Conservation (phyloP, 495 filamentous ascomycete species). For the Talaromyces nanjingensis region DNA sequence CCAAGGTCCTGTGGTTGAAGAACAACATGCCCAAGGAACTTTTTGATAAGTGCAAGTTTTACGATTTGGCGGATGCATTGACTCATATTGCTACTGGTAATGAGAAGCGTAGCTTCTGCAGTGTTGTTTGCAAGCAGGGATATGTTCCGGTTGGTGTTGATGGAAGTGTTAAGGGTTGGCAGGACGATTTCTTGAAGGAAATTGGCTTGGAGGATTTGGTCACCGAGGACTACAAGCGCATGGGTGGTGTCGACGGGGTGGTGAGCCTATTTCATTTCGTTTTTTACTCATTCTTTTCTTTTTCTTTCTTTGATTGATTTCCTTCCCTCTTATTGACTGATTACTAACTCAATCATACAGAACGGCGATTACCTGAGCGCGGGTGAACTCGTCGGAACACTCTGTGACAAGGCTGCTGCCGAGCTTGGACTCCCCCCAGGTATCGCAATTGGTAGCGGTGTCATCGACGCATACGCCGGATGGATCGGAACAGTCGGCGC, state of each 20-base stretch:
- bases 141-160: conserved; percentile 93
- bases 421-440: conserved; percentile 83
- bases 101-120: conserved; percentile 88
- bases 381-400: conserved; percentile 77
- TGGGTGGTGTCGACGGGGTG: conserved; percentile 90
- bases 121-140: conserved; percentile 91
- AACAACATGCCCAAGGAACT: conserved; percentile 92
- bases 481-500: conserved; percentile 99
- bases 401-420: conserved; percentile 74
- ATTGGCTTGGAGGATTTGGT: conserved; percentile 80
- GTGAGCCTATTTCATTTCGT: conserved; percentile 53
- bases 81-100: conserved; percentile 94
- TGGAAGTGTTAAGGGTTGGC: conserved; percentile 96
- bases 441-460: conserved; percentile 88
- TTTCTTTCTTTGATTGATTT: conserved; percentile 6
- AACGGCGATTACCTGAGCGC: conserved; percentile 86
- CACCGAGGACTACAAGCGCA: conserved; percentile 78
- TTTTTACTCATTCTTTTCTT: conserved; percentile 12
- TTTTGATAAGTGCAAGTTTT: conserved; percentile 91
- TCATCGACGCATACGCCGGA: conserved; percentile 96
- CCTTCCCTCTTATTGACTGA: neutral
- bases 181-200: conserved; percentile 78
- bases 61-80: conserved; percentile 86
- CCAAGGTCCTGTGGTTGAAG: conserved; percentile 96
- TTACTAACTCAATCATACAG: conserved; percentile 35